Evolutionary conservation across 148 eudicot species (phyloP).

Genomic region (Persicaria tinctoria): DNA sequence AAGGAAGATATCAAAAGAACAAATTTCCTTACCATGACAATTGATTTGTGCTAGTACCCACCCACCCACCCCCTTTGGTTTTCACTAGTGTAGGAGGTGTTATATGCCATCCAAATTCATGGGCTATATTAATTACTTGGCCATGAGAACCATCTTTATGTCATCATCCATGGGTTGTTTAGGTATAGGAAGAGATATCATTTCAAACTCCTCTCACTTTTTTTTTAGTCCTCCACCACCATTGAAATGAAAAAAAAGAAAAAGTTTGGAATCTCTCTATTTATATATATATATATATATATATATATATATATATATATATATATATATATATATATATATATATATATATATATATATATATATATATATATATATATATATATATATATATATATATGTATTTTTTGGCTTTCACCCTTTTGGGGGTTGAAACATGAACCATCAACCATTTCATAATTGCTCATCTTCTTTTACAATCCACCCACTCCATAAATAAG

Average conservation of each 20-base stretch:
- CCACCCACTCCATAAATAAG: neutral
- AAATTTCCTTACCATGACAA: neutral
- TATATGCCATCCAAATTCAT: neutral
- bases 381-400: neutral
- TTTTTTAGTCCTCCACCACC: neutral
- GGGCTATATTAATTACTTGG: neutral
- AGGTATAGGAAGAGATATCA: neutral
- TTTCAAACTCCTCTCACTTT: neutral
- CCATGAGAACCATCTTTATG: neutral
- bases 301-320: neutral
- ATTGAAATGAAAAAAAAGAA: neutral
- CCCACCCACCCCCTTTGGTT: neutral
- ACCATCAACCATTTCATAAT: slow-evolving; percentile 6
- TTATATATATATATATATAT: neutral
- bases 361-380: neutral
- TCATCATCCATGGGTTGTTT: neutral
- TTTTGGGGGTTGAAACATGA: slow-evolving; percentile 7
- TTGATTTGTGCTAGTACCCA: too few species aligned
- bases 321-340: neutral
- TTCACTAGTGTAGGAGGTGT: neutral
- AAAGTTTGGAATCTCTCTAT: slow-evolving; percentile 3
- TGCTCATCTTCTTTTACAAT: slow-evolving; percentile 7
- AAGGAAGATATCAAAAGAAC: neutral
- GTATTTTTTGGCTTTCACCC: neutral
- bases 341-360: neutral